phyloP scores from a whole-genome alignment of 768 basidiomycete species.

The Russula compacta region DNA sequence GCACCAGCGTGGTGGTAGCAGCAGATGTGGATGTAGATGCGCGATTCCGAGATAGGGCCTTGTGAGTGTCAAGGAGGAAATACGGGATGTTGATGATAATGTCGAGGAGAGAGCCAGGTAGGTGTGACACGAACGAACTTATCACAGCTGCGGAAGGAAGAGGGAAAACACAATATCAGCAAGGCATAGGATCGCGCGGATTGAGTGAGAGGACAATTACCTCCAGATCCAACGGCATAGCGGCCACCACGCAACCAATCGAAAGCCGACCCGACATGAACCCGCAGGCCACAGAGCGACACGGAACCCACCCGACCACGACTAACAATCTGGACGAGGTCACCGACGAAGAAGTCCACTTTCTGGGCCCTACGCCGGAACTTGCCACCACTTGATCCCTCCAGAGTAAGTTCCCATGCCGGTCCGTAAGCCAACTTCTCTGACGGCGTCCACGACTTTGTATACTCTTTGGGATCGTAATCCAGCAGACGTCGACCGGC shows the following conservation, averaged over 20 bases:
- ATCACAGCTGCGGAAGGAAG: constrained; percentile 46
- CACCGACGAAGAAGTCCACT: constrained; percentile 48
- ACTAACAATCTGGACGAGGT: constrained; percentile 50
- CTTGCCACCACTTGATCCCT: constrained; percentile 33
- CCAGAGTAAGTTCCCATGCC: constrained; percentile 48
- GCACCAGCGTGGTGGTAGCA: constrained; percentile 20
- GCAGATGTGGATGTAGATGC: constrained; percentile 26
- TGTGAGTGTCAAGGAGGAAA: constrained; percentile 51
- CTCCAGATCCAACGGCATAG: constrained; percentile 71
- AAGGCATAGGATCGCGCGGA: not conserved
- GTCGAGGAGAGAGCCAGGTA: constrained; percentile 60
- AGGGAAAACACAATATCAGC: constrained; percentile 12
- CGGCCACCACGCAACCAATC: constrained; percentile 59
- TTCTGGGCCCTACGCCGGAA: constrained; percentile 47
- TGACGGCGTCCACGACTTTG: constrained; percentile 65
- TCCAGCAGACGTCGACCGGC: constrained; percentile 28
- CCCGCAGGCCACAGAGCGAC: constrained; percentile 36
- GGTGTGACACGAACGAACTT: constrained; percentile 59
- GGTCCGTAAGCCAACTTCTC: constrained; percentile 66
- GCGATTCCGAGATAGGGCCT: constrained; percentile 46
- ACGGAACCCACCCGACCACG: constrained; percentile 39
- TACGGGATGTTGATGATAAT: constrained; percentile 57
- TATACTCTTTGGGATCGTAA: constrained; percentile 32
- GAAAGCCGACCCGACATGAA: constrained; percentile 39
- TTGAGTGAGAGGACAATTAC: constrained; percentile 32